These are phyloP conservation scores for Solanum sejunctum DNA, from an alignment of 257 asterid species.

Conservation along the genomic window DNA sequence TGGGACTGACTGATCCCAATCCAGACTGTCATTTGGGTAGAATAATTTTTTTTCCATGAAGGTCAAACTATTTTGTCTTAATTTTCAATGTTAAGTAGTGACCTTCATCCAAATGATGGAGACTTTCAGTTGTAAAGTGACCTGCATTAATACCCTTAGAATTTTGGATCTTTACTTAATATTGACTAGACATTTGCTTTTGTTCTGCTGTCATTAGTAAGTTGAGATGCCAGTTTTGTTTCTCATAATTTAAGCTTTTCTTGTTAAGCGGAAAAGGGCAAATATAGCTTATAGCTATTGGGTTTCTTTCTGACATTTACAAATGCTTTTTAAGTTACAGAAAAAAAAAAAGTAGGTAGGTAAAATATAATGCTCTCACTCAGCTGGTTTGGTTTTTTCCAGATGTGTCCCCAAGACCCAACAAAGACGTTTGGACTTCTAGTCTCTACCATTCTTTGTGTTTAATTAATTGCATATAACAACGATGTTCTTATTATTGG, in stretches of 20 bases:
- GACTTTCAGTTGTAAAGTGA: not conserved
- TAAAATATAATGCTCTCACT: not conserved
- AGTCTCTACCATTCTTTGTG: not conserved
- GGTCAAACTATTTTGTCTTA: not conserved
- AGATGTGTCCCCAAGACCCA: constrained; percentile 2
- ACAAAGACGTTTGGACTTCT: not conserved
- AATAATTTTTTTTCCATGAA: not conserved
- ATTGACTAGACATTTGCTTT: not conserved
- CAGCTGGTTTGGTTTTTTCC: not conserved
- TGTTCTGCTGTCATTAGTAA: not conserved
- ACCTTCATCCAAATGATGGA: not conserved
- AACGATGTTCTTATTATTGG: constrained; percentile 1
- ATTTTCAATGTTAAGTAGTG: not conserved
- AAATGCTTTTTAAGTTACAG: not conserved
- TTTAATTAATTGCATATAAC: not conserved
- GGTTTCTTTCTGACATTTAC: not conserved
- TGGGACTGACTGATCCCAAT: not conserved
- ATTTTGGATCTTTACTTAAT: not conserved
- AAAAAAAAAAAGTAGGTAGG: not conserved
- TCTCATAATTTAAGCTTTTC: not conserved
- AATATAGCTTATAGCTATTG: not conserved
- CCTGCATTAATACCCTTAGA: not conserved
- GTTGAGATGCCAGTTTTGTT: not conserved
- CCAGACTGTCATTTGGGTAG: not conserved
- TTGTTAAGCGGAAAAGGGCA: not conserved